Conservation (phyloP, 1,284 basidiomycete genomes). For the Moesziomyces antarcticus region DNA sequence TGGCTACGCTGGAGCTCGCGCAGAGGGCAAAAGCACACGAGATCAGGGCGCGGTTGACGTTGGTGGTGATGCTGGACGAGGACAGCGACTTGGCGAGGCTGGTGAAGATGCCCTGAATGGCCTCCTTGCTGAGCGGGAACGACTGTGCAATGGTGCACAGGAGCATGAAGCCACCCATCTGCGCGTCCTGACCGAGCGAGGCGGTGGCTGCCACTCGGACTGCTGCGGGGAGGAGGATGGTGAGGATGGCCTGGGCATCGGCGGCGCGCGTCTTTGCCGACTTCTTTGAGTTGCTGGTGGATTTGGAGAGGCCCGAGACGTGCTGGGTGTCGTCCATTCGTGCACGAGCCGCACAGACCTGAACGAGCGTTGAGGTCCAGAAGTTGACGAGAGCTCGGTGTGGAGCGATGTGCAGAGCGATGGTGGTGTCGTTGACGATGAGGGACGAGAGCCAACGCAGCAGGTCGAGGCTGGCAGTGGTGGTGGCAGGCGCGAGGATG, state of each 20-base stretch:
- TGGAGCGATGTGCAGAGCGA: conserved; percentile 72
- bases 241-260: conserved; percentile 59
- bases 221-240: conserved; percentile 67
- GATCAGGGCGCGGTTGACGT: conserved; percentile 43
- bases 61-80: conserved; percentile 10
- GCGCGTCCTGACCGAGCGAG: conserved; percentile 48
- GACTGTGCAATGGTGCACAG: conserved; percentile 57
- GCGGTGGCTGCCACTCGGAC: conserved; percentile 45
- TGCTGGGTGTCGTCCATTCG: conserved; percentile 69
- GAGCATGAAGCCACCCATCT: conserved; percentile 57
- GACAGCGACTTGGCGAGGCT: conserved; percentile 40
- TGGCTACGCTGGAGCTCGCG: conserved; percentile 32
- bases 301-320: conserved; percentile 46
- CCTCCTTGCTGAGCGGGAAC: conserved; percentile 55
- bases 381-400: conserved; percentile 85
- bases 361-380: conserved; percentile 82
- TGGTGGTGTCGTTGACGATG: conserved; percentile 70
- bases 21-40: conserved; percentile 54
- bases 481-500: conserved; percentile 61
- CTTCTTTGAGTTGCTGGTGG: conserved; percentile 49
- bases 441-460: conserved; percentile 75
- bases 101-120: conserved; percentile 51
- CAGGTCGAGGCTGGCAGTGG: conserved; percentile 74
- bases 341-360: conserved; percentile 71
- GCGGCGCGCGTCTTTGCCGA: conserved; percentile 38